phyloP scores from a whole-genome alignment of 106 monocot species.

The Apostasia ramifera region DNA sequence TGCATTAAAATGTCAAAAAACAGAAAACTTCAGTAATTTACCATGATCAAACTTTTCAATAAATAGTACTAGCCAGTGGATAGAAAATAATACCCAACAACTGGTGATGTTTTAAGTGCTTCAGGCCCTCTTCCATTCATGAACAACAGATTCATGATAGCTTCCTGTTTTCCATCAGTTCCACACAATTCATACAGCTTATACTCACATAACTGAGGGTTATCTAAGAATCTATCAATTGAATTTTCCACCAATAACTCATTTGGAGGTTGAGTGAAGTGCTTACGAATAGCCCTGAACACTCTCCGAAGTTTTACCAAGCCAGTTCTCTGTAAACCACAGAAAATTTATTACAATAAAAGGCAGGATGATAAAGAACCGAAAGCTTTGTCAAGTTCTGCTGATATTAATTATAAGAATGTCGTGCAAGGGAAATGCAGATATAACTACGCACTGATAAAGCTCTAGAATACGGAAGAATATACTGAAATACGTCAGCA shows the following conservation, averaged over 20 bases:
- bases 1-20: constrained; percentile 3
- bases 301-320: constrained; percentile 94
- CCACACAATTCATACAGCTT: constrained; percentile 52
- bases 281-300: constrained; percentile 85
- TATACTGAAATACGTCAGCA: constrained; percentile 98
- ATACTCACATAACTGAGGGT: constrained; percentile 62
- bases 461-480: constrained; percentile 89
- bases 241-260: constrained; percentile 55
- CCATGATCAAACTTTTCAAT: constrained; percentile 1
- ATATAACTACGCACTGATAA: constrained; percentile 54
- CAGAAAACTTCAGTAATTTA: constrained; percentile 1
- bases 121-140: constrained; percentile 28
- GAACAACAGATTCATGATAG: constrained; percentile 50
- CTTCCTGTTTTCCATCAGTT: constrained; percentile 32
- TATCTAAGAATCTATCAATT: constrained; percentile 73
- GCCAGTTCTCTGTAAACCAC: constrained; percentile 49
- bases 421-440: not conserved
- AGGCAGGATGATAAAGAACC: no score
- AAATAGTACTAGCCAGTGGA: not conserved
- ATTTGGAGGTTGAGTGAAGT: constrained; percentile 88
- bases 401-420: no score
- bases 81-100: constrained; percentile 33
- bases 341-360: no score
- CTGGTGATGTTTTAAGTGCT: constrained; percentile 26
- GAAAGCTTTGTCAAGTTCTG: no score